Conservation (phyloP, 306 rosid genomes). For the Quercus bicolor region DNA sequence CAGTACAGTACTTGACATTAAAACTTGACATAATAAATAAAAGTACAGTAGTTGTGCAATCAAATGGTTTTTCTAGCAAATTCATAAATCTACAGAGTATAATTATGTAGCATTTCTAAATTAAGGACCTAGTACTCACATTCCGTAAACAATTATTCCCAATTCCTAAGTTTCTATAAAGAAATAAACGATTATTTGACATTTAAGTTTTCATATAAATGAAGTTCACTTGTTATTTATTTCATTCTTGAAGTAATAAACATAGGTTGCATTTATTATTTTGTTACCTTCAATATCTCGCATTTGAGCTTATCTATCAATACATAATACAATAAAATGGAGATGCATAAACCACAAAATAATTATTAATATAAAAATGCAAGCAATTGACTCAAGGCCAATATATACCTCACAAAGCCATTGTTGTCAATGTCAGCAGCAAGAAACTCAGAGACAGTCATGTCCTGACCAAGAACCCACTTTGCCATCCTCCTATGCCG, state of each 20-base stretch:
- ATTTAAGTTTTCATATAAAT: neutral
- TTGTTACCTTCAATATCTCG: too few relatives aligned
- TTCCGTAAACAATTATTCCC: neutral
- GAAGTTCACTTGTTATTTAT: neutral
- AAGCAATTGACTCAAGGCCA: neutral
- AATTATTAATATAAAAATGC: neutral
- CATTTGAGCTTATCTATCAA: too few relatives aligned
- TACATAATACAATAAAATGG: too few relatives aligned
- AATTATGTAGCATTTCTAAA: neutral
- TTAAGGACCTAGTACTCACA: neutral
- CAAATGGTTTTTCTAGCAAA: neutral
- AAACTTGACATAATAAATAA: neutral
- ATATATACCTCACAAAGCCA: conserved; percentile 82
- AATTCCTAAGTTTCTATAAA: too few relatives aligned
- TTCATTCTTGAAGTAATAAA: neutral
- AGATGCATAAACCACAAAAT: neutral
- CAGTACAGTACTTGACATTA: neutral
- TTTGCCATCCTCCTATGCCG: conserved; percentile 91
- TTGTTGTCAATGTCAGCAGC: conserved; percentile 95
- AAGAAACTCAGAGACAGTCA: conserved; percentile 90
- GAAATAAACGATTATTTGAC: neutral
- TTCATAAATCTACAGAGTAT: neutral
- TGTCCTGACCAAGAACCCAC: conserved; percentile 96
- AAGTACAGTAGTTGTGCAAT: neutral
- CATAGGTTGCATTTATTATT: too few relatives aligned